Evolutionary conservation across 106 monocot species (phyloP), one percentile per base, ranked within the genome.

Genomic region (Dendrobium chrysotoxum): DNA sequence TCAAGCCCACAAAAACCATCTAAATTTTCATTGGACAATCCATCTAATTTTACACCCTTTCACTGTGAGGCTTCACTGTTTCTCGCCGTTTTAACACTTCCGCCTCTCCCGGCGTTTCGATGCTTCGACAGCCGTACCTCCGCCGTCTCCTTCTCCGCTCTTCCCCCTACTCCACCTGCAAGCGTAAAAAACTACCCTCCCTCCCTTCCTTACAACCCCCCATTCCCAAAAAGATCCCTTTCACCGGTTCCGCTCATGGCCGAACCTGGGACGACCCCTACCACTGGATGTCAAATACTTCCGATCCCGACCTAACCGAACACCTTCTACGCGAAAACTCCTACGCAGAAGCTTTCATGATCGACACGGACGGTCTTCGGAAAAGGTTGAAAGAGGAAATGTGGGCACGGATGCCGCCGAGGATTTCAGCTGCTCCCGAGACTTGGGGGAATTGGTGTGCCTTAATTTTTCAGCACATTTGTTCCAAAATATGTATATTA

Each of bases 261-360:
- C 76, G 82, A 55, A 83, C 90, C 46, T 98, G 97, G 97, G 79
- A 84, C 9, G 97, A 98, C 76, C 92, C 92, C 73, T 98, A 91
- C 86, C 90, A 80, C 73, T 98, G 94, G 97, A 98, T 98, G 97
- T 85, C 85, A 81, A 83, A 91, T 81, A 91, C 89, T 45, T 26
- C 70, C 79, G 92, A 98, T 66, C 94, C 90, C 23, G 89, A 92
- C 72, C 89, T 98, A 75, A 20, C 78, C 31, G 84, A 84, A 72
- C 72, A 95, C 58, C 85, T 95, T 42, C 40, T 72, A 31, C 79
- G 82, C 12, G 98, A 98, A 83, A 98, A 94, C 81, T 75, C 82
- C 28, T 98, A 98, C 83, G 84, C 90, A 40, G 86, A 89, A 28
- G 85, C 91, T 10, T 98, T 92, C 87, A 95, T 98, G 92, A 89